phyloP scores from a whole-genome alignment of 768 basidiomycete species.

The Auricularia sp. region DNA sequence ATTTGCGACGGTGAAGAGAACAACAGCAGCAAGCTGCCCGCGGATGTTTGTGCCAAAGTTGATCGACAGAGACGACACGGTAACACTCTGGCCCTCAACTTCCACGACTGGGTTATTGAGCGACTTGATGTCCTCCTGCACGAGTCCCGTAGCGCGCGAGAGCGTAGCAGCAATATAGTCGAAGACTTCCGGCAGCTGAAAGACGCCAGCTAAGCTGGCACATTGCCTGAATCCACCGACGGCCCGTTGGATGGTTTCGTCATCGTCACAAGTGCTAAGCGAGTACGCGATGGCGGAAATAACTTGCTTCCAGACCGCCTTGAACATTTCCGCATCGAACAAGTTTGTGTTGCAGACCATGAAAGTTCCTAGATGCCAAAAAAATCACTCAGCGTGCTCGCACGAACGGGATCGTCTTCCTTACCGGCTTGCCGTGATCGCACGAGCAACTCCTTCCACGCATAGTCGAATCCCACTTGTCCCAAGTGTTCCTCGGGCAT shows the following conservation, averaged over 20 bases:
- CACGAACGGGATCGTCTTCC: slow-evolving; percentile 1
- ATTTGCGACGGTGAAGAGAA: slow-evolving; percentile 95
- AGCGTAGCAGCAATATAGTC: slow-evolving; percentile 92
- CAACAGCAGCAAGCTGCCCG: slow-evolving; percentile 91
- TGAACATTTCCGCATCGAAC: slow-evolving; percentile 93
- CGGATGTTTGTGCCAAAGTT: slow-evolving; percentile 93
- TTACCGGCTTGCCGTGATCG: slow-evolving; percentile 72
- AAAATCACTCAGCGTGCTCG: slow-evolving; percentile 1
- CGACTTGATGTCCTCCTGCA: slow-evolving; percentile 61
- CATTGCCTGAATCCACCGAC: slow-evolving; percentile 97
- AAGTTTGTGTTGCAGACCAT: slow-evolving; percentile 67
- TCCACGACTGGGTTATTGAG: slow-evolving; percentile 81
- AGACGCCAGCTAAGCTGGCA: slow-evolving; percentile 83
- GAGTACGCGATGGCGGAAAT: slow-evolving; percentile 93
- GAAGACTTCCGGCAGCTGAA: slow-evolving; percentile 87
- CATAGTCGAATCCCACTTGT: slow-evolving; percentile 94
- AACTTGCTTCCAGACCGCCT: slow-evolving; percentile 81
- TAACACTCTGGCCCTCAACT: slow-evolving; percentile 80
- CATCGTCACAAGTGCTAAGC: slow-evolving; percentile 92
- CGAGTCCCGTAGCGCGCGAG: slow-evolving; percentile 81
- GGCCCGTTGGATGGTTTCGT: slow-evolving; percentile 89
- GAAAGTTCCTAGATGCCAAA: slow-evolving; percentile 32
- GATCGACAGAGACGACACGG: slow-evolving; percentile 85
- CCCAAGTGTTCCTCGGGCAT: slow-evolving; percentile 98
- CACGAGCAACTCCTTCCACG: slow-evolving; percentile 90